These are phyloP conservation scores for Trametes sanguinea DNA, from an alignment of 768 basidiomycete genomes.

Conservation along the genomic window DNA sequence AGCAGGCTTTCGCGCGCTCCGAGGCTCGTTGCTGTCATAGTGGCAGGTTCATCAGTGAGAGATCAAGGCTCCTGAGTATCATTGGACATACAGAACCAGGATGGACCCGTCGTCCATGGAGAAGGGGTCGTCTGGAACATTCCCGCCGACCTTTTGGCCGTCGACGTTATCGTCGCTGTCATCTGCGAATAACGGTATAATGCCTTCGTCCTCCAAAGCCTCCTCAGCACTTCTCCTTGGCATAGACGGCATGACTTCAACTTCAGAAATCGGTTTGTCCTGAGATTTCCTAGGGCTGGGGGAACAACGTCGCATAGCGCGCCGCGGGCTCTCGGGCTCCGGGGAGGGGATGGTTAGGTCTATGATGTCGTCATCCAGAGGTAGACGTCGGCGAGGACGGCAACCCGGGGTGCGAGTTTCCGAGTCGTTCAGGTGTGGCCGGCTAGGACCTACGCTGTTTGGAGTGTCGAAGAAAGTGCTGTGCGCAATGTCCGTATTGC, in stretches of 20 bases:
- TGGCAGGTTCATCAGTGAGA: too few species aligned
- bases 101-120: slow-evolving; percentile 38
- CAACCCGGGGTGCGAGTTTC: background rate
- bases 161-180: slow-evolving; percentile 35
- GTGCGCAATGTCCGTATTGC: too few species aligned
- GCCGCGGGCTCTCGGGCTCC: slow-evolving; percentile 9
- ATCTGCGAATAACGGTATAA: slow-evolving; percentile 12
- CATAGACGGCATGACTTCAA: background rate
- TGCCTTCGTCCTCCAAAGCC: background rate
- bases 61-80: background rate
- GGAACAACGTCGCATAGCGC: background rate
- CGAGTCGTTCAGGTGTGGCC: background rate
- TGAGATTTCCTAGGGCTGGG: background rate
- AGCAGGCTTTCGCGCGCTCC: slow-evolving; percentile 48
- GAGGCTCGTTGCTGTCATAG: slow-evolving; percentile 49
- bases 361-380: slow-evolving; percentile 12
- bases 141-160: background rate
- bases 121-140: slow-evolving; percentile 10
- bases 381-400: background rate
- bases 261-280: background rate
- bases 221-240: background rate
- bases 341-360: slow-evolving; percentile 21
- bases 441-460: background rate
- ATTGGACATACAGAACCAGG: slow-evolving; percentile 15
- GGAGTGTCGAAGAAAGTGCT: slow-evolving; percentile 33